Conservation (phyloP, 2,329 filamentous ascomycete genomes). For the Aspergillus fructus region DNA sequence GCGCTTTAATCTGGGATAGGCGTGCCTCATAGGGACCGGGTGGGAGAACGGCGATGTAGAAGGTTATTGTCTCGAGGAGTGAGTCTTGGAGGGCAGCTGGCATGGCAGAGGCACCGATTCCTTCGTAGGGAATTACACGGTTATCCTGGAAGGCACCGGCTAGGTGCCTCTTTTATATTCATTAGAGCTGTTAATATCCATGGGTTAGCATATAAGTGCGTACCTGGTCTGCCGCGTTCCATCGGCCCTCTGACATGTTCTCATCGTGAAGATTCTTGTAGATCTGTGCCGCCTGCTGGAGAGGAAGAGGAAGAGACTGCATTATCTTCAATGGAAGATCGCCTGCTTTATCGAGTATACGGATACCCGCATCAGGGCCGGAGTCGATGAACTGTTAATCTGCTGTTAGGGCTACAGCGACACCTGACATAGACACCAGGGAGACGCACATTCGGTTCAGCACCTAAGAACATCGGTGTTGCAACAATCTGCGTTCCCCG, state of each 20-base stretch:
- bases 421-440: too few relatives aligned
- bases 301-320: neutral
- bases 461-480: neutral
- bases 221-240: slow-evolving; percentile 7
- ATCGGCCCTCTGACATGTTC: neutral
- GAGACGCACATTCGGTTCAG: slow-evolving; percentile 1
- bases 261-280: neutral
- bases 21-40: neutral
- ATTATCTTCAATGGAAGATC: neutral
- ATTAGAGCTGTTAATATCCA: neutral
- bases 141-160: slow-evolving; percentile 5
- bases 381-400: neutral
- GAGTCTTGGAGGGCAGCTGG: neutral
- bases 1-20: neutral
- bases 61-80: neutral
- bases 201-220: too few relatives aligned
- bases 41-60: neutral
- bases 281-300: neutral
- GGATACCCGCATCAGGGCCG: neutral
- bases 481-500: neutral
- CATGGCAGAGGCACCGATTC: neutral
- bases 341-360: neutral
- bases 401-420: too few relatives aligned
- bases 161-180: neutral
- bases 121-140: neutral